A percentile compares a stretch with the other conserved stretches of the same genome.
phyloP scores from a whole-genome alignment of 179 eudicot species.

The Gypsophila paniculata region DNA sequence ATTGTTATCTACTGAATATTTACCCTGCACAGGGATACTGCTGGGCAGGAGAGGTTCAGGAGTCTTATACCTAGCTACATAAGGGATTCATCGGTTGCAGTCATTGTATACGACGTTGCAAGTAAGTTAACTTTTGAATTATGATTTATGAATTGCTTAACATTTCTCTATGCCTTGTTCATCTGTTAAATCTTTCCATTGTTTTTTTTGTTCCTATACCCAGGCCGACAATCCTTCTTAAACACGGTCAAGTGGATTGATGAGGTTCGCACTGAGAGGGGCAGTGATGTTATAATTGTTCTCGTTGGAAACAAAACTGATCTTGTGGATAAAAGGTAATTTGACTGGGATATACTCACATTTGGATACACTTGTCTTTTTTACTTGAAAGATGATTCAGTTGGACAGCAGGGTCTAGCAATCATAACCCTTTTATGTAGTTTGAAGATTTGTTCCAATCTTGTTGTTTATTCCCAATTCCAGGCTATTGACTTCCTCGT shows the following conservation, averaged over 20 bases:
- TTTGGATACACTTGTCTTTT: too few relatives aligned
- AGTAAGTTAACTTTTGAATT: slow-evolving; percentile 34
- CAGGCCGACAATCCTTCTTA: slow-evolving; percentile 62
- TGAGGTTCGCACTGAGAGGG: slow-evolving; percentile 80
- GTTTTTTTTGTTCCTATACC: not conserved
- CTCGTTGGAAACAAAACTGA: slow-evolving; percentile 88
- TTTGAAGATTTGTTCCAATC: too few relatives aligned
- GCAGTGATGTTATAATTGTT: slow-evolving; percentile 79
- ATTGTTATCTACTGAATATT: too few relatives aligned
- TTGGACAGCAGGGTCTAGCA: too few relatives aligned
- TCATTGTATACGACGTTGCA: slow-evolving; percentile 72
- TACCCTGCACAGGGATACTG: slow-evolving; percentile 54
- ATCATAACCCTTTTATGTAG: too few relatives aligned
- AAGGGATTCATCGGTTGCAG: slow-evolving; percentile 77
- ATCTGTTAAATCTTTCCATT: slow-evolving; percentile 5
- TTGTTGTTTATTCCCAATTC: too few relatives aligned
- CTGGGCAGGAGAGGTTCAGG: slow-evolving; percentile 76
- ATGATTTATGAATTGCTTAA: not conserved
- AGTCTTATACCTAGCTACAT: slow-evolving; percentile 80
- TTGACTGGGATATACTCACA: too few relatives aligned
- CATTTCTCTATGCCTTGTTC: not conserved
- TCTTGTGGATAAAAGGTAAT: slow-evolving; percentile 73
- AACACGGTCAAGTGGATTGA: slow-evolving; percentile 75
- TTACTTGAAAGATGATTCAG: too few relatives aligned
- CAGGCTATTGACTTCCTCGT: too few relatives aligned